Conservation (phyloP, 2,329 filamentous ascomycete genomes). For the Pseudogymnoascus sp. region DNA sequence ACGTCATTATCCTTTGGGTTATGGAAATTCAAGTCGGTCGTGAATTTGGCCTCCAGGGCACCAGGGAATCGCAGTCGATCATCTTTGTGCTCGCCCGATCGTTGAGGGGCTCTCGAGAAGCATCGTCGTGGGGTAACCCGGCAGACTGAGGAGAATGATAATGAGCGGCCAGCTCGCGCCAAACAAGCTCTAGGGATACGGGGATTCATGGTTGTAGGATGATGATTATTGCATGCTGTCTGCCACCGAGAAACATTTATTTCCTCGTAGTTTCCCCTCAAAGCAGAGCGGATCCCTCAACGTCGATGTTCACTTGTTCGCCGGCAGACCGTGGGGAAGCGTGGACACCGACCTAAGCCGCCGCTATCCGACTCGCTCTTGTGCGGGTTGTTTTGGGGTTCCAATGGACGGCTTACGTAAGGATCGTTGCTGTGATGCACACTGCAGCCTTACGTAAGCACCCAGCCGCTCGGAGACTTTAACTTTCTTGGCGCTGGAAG, state of each 20-base stretch:
- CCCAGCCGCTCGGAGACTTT: not conserved
- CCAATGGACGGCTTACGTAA: constrained; percentile 5
- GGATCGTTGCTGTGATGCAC: not conserved
- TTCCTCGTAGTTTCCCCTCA: constrained; percentile 8
- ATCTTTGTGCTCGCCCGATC: constrained; percentile 6
- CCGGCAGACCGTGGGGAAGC: constrained; percentile 4
- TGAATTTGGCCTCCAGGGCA: constrained; percentile 93
- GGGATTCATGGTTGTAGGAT: constrained; percentile 8
- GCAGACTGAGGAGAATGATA: constrained; percentile 7
- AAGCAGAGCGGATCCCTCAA: constrained; percentile 8
- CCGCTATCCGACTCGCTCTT: constrained; percentile 7
- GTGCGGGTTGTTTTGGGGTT: not conserved
- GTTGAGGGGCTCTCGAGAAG: not conserved
- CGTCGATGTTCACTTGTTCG: constrained; percentile 5
- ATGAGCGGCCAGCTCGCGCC: constrained; percentile 5
- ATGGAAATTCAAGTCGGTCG: constrained; percentile 69
- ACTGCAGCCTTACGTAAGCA: not conserved
- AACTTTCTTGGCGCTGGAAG: not conserved
- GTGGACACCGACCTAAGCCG: constrained; percentile 4
- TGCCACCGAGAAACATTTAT: constrained; percentile 5
- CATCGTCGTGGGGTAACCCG: constrained; percentile 3
- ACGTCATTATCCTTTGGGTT: constrained; percentile 64
- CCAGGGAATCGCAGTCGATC: constrained; percentile 63
- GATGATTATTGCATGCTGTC: constrained; percentile 7
- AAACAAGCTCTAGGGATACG: constrained; percentile 3